Evolutionary conservation across 108 stramenopile genomes (phyloP).

Genomic region (Nitzschia palea): DNA sequence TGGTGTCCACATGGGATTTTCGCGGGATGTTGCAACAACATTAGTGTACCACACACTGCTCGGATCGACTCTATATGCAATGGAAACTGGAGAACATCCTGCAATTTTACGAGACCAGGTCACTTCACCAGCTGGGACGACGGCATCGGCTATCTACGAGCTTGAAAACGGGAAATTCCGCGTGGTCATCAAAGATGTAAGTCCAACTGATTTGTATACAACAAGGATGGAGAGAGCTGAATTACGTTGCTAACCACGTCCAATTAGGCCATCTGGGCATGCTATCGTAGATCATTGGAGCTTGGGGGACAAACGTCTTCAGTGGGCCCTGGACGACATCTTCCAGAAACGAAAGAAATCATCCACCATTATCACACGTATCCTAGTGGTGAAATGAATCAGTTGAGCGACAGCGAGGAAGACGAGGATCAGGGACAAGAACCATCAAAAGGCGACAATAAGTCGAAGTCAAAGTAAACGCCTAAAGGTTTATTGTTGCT

Average conservation of each 20-base stretch:
- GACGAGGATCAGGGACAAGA: constrained; percentile 9
- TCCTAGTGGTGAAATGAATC: constrained; percentile 33
- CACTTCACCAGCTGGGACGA: constrained; percentile 94
- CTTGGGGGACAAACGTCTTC: constrained; percentile 70
- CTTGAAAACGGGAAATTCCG: constrained; percentile 91
- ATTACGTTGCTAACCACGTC: too few species aligned
- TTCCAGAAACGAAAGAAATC: constrained; percentile 7
- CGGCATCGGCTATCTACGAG: constrained; percentile 90
- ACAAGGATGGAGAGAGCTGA: too few species aligned
- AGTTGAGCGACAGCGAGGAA: constrained; percentile 1
- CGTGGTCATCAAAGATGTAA: constrained; percentile 78
- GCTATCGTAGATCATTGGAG: constrained; percentile 79
- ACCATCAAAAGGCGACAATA: too few species aligned
- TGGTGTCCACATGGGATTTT: constrained; percentile 94
- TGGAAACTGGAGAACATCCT: constrained; percentile 82
- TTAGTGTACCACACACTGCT: constrained; percentile 74
- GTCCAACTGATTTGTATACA: neutral
- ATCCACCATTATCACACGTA: constrained; percentile 6
- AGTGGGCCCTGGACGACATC: constrained; percentile 65
- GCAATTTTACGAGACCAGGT: constrained; percentile 86
- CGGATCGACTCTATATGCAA: constrained; percentile 86
- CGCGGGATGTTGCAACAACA: constrained; percentile 72
- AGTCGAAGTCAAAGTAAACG: neutral
- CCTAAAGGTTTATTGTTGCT: neutral
- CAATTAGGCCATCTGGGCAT: constrained; percentile 80